phyloP scores from a whole-genome alignment of 2,329 filamentous ascomycete species.

The Bertia moriformis region DNA sequence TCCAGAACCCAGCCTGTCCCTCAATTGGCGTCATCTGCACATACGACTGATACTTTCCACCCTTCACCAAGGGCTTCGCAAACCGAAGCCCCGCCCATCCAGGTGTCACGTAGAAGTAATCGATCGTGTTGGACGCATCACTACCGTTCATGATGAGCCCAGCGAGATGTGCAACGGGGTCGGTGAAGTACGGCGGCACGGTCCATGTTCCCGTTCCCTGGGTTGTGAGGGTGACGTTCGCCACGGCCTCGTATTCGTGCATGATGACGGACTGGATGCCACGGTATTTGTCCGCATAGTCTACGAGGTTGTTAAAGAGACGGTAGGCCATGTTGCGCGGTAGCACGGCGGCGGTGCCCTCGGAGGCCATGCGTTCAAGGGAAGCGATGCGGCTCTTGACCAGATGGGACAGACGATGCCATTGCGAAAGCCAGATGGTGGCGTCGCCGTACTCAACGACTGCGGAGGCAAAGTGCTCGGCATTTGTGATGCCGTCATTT shows the following conservation, averaged over 20 bases:
- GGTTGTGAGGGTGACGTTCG: neutral
- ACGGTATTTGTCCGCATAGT: slow-evolving; percentile 36
- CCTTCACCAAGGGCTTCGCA: neutral
- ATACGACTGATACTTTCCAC: neutral
- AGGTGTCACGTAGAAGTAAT: neutral
- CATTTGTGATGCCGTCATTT: too few species aligned
- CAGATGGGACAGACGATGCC: too few species aligned
- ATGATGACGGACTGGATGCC: slow-evolving; percentile 25
- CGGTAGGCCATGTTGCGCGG: slow-evolving; percentile 71
- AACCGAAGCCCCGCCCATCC: neutral
- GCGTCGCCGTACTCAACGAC: too few species aligned
- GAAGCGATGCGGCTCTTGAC: slow-evolving; percentile 47
- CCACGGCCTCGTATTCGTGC: slow-evolving; percentile 5
- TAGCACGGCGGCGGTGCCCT: slow-evolving; percentile 47
- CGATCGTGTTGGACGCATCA: neutral
- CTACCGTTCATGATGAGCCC: neutral
- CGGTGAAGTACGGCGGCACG: neutral
- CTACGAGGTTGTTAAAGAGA: slow-evolving; percentile 39
- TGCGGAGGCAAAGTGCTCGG: too few species aligned
- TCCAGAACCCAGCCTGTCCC: neutral
- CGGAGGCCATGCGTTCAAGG: slow-evolving; percentile 29
- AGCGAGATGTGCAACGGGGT: neutral
- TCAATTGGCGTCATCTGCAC: neutral
- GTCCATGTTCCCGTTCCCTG: neutral
- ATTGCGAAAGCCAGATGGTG: too few species aligned